Evolutionary conservation across 176 grass and related monocot genomes (phyloP), one percentile per base, ranked within the genome.

Genomic region (Zoysia pacifica): DNA sequence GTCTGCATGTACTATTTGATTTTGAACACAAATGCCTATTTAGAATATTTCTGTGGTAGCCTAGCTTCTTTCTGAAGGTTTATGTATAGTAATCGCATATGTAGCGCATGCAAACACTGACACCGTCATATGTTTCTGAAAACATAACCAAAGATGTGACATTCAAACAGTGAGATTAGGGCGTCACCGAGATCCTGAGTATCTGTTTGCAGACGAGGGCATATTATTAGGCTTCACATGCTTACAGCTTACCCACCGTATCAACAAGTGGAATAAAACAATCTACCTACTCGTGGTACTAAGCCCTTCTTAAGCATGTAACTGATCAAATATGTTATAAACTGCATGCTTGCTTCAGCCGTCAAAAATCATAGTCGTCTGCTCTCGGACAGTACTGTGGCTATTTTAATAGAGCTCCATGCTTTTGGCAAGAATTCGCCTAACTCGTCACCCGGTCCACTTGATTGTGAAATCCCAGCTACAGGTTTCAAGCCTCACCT

Each of bases 231-330:
- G 8, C 28, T 42, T n/a, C 9, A 61, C 18, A 12, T 59, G 11
- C 10, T 71, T 5, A n/a, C 16, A 38, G 35, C 35, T 71, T 35
- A 69, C 35, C 15, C 38, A 39, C 9, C 5, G 20, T 71, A 70
- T 56, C 71, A 81, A 75, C 54, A 54, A 69, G 72, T 70, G 78
- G 45, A 18, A 69, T 10, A 76, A 76, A 77, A 77, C 7, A 77
- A 77, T 59, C 9, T 65, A 64, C 72, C 54, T 72, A 82, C 15
- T 77, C 28, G 45, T 65, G 56, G 55, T 60, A 64, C 20, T 11
- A 70, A 52, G 78, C 76, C 38, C 45, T 70, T 54, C 46, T 36
- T 65, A 65, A 82, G 48, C 65, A 73, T 73, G 49, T 40, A 65
- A 60, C 65, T 82, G 48, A 48, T 48, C 2, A 37, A 15, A 58